phyloP scores from a whole-genome alignment of 306 rosid species.

The Trichosanthes cucumerina region DNA sequence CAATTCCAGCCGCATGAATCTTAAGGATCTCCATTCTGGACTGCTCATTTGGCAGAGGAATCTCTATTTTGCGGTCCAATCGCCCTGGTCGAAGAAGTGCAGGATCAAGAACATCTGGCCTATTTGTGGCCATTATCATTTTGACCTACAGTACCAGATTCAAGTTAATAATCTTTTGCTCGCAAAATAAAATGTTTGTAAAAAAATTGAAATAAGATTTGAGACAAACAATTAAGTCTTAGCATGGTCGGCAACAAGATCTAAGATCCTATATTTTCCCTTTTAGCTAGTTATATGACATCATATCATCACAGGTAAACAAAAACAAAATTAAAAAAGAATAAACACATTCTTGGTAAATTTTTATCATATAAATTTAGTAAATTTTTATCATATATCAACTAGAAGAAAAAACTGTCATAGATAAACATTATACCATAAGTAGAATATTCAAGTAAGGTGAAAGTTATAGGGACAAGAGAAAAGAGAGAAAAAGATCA shows the following conservation, averaged over 20 bases:
- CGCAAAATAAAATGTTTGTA: not conserved
- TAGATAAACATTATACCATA: not conserved
- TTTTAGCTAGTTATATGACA: not conserved
- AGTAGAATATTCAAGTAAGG: not conserved
- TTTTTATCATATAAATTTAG: not conserved
- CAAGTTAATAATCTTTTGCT: not conserved
- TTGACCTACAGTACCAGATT: slow-evolving; percentile 47
- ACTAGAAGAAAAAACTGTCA: not conserved
- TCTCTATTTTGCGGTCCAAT: slow-evolving; percentile 90
- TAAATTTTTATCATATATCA: not conserved
- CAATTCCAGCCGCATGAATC: slow-evolving; percentile 96
- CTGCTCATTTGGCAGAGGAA: slow-evolving; percentile 93
- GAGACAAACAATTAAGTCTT: not conserved
- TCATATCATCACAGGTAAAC: not conserved
- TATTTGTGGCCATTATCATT: slow-evolving; percentile 96
- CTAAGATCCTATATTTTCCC: not conserved
- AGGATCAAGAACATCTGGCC: slow-evolving; percentile 93
- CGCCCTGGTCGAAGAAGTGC: slow-evolving; percentile 96
- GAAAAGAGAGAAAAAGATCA: not conserved
- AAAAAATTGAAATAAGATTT: no score
- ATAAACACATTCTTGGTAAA: not conserved
- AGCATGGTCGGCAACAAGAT: not conserved
- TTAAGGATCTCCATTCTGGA: slow-evolving; percentile 92
- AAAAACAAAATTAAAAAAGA: not conserved
- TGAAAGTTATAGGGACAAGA: not conserved